These are phyloP conservation scores for Ormosia semicastrata DNA, from an alignment of 306 rosid genomes.

Conservation along the genomic window DNA sequence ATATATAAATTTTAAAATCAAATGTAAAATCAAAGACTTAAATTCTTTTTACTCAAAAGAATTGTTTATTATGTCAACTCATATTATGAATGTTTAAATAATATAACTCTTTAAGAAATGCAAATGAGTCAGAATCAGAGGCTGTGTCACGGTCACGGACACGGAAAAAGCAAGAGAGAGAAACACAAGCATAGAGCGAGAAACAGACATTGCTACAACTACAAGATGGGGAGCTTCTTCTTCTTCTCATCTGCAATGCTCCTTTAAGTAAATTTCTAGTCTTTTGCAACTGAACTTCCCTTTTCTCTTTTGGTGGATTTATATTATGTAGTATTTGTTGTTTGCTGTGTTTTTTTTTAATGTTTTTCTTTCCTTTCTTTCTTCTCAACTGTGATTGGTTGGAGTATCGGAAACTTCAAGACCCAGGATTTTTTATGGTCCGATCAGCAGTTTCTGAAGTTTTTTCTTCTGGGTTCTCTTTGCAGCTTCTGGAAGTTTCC, in stretches of 20 bases:
- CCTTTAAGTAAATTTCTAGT: not conserved
- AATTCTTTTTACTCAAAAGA: no score
- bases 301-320: not conserved
- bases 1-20: no score
- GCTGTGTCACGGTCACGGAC: conserved; percentile 10
- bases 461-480: conserved; percentile 24
- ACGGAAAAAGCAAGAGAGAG: conserved; percentile 19
- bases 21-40: no score
- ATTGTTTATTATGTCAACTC: no score
- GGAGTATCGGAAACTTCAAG: conserved; percentile 24
- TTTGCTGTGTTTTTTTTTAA: not conserved
- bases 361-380: not conserved
- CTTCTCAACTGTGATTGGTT: not conserved
- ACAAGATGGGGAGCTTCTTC: conserved; percentile 29
- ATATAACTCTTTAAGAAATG: conserved; percentile 30
- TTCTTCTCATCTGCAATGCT: conserved; percentile 21
- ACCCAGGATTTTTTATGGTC: conserved; percentile 22
- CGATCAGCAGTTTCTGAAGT: conserved; percentile 16
- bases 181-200: not conserved
- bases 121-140: conserved; percentile 39
- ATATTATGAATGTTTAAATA: no score
- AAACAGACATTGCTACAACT: conserved; percentile 10
- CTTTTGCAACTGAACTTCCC: not conserved
- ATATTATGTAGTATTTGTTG: not conserved
- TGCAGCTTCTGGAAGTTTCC: conserved; percentile 4